Evolutionary conservation across 2,329 filamentous ascomycete species (phyloP), one percentile per base, ranked within the genome.

Genomic region (Neofusicoccum ribis): DNA sequence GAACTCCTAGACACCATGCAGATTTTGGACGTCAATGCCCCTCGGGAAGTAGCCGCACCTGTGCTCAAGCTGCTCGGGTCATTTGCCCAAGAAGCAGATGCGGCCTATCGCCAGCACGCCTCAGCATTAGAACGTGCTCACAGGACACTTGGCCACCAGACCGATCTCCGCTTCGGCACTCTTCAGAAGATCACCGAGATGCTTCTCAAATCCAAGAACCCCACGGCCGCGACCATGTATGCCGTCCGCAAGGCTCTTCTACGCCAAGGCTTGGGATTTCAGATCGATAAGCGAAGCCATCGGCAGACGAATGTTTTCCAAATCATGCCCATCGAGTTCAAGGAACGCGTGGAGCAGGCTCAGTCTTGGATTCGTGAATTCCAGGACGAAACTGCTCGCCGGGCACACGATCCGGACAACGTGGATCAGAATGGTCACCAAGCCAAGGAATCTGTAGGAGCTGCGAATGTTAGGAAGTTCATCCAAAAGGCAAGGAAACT

Each of bases 201-300:
- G 7, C 70, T 86, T 27, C 72, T 81, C 64, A 69, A 68, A 67
- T 12, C 74, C 1, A 77, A 75, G 9, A 83, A 83, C 62, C 77
- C 82, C 0, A 68, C 72, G 1, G 65, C 72, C 68, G 82, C 81
- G 34, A 82, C 84, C 8, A 76, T 92, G 5, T 91, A 92, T 70
- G 90, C 91, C 3, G 86, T 93, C 6, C 89, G 92, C 69, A 85
- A 85, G 64, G 84, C 88, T 8, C 73, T 94, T 7, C 74, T 83
- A 27, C 80, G 83, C 46, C 84, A 88, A 66, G 86, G 88, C 8
- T 81, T 87, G 62, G 85, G 82, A 34, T 91, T 93, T 72, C 81
- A 82, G 68, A 85, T 73, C n/a, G 81, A 84, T 67, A 69, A 67
- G 75, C 82, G 76, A 70, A 84, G 68, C 74, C 83, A 76, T 76